Conservation (phyloP, 75 land plant species). For the Sequoia sempervirens region DNA sequence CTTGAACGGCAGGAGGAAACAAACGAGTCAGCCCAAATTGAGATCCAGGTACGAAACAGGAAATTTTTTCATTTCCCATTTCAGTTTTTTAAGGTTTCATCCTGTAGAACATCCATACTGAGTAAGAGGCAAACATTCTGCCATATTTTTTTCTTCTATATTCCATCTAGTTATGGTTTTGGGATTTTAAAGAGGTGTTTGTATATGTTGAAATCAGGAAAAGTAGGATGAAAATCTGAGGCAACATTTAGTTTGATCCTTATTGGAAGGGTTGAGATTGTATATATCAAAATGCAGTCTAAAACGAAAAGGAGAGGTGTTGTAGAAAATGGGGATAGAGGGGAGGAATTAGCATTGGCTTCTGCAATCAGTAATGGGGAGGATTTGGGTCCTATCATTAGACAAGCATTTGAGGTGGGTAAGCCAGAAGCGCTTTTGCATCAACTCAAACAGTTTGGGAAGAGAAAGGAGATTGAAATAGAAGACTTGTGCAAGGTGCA, state of each 20-base stretch:
- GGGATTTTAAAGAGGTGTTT: not conserved
- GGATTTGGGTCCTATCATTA: conserved; percentile 78
- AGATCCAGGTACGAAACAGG: not conserved
- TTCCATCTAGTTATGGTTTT: not conserved
- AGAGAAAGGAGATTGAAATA: conserved; percentile 89
- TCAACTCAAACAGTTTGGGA: conserved; percentile 70
- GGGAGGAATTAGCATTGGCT: conserved; percentile 57
- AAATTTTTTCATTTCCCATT: not conserved
- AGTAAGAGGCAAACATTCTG: not conserved
- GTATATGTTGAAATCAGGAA: not conserved
- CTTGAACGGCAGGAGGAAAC: not conserved
- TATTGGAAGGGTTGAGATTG: not conserved
- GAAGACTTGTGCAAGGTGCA: conserved; percentile 93
- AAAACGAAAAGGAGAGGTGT: conserved; percentile 41
- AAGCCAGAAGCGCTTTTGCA: conserved; percentile 79
- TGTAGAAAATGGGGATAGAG: conserved; percentile 63
- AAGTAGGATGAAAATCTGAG: not conserved
- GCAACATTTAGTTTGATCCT: not conserved
- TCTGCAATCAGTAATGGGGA: conserved; percentile 78
- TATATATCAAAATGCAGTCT: conserved; percentile 26
- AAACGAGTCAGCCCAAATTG: not conserved
- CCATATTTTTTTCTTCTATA: not conserved
- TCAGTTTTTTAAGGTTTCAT: not conserved
- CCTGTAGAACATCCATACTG: not conserved
- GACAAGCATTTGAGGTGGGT: conserved; percentile 85